Conservation (phyloP, 2,329 filamentous ascomycete species). For the Claviceps pazoutovae region DNA sequence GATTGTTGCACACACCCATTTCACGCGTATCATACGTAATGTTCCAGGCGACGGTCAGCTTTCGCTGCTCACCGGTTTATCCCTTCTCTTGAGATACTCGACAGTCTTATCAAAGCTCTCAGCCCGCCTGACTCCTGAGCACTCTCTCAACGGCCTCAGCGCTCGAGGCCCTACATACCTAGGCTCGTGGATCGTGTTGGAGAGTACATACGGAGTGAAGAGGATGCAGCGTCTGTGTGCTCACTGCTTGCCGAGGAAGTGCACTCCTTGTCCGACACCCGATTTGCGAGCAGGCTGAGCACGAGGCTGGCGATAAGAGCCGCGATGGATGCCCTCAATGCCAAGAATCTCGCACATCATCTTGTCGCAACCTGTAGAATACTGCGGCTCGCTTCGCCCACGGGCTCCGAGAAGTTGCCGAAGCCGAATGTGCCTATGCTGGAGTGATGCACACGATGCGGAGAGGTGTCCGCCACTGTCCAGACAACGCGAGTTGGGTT, state of each 20-base stretch:
- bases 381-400: conserved; percentile 19
- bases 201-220: conserved; percentile 15
- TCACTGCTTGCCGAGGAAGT: too few species aligned
- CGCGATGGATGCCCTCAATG: conserved; percentile 24
- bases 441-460: conserved; percentile 30
- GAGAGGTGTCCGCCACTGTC: conserved; percentile 10
- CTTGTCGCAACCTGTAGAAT: conserved; percentile 43
- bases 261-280: too few species aligned
- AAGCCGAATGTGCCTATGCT: conserved; percentile 39
- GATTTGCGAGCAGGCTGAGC: conserved; percentile 35
- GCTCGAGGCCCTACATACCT: conserved; percentile 25
- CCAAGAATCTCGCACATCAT: conserved; percentile 36
- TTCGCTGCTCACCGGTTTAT: too few species aligned
- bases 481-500: too few species aligned
- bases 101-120: too few species aligned
- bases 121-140: too few species aligned
- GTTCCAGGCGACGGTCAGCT: too few species aligned
- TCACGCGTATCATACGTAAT: too few species aligned
- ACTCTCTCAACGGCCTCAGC: conserved; percentile 3
- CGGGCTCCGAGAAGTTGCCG: conserved; percentile 29
- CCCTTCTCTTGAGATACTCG: too few species aligned
- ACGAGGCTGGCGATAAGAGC: conserved; percentile 40
- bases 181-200: conserved; percentile 44
- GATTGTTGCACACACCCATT: too few species aligned
- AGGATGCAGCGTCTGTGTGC: too few species aligned